Evolutionary conservation across 805 yeast species (phyloP).

Genomic region (Metschnikowia arizonensis): DNA sequence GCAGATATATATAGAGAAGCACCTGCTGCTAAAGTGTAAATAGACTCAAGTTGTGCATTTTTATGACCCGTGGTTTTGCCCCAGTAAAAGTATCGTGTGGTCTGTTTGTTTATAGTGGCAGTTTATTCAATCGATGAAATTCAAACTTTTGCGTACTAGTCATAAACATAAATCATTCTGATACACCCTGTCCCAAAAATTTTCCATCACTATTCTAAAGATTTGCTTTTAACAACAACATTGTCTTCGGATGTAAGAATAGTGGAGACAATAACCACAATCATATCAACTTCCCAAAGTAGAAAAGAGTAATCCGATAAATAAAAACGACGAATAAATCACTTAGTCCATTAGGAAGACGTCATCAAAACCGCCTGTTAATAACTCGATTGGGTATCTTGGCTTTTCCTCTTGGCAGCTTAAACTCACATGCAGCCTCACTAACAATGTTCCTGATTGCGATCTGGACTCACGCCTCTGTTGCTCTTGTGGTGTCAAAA

Average conservation of each 20-base stretch:
- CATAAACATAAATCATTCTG: neutral
- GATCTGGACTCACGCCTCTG: conserved; percentile 63
- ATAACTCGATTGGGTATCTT: neutral
- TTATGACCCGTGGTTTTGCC: neutral
- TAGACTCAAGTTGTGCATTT: conserved; percentile 5
- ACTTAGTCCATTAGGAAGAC: conserved; percentile 37
- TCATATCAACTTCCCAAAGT: too few species aligned
- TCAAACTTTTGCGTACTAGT: neutral
- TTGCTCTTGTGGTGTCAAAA: conserved; percentile 74
- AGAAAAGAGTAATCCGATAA: too few species aligned
- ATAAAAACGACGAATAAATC: too few species aligned
- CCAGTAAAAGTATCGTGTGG: too few species aligned
- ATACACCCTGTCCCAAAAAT: too few species aligned
- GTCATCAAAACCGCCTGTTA: conserved; percentile 21
- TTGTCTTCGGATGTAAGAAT: too few species aligned
- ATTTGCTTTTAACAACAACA: too few species aligned
- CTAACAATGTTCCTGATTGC: conserved; percentile 39
- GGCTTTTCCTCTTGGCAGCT: conserved; percentile 1
- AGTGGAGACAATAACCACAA: too few species aligned
- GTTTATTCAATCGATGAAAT: neutral
- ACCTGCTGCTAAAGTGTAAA: conserved; percentile 20
- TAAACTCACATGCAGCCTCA: conserved; percentile 28
- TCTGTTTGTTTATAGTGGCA: too few species aligned
- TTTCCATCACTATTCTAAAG: neutral
- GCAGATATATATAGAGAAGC: conserved; percentile 43